These are phyloP conservation scores for Tubosaeta brunneosetosa DNA, from an alignment of 768 basidiomycete species.

Conservation along the genomic window DNA sequence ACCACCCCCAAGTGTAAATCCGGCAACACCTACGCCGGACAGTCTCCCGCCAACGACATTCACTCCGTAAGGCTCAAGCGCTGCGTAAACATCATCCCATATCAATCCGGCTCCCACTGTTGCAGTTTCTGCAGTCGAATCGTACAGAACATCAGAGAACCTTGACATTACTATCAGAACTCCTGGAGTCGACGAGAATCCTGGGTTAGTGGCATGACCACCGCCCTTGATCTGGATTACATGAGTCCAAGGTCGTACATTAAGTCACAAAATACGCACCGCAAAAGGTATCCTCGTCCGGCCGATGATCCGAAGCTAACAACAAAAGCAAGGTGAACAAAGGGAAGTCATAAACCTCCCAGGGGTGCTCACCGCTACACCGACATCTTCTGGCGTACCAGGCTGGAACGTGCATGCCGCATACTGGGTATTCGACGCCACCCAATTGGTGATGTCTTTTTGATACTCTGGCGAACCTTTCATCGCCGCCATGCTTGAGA, in stretches of 20 bases:
- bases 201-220: too few species aligned
- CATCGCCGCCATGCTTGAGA: background rate
- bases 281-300: too few species aligned
- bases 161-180: too few species aligned
- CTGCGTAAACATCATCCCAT: too few species aligned
- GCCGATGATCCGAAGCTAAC: constrained; percentile 31
- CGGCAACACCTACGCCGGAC: constrained; percentile 33
- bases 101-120: constrained; percentile 34
- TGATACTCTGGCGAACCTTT: constrained; percentile 28
- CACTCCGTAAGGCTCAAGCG: constrained; percentile 40
- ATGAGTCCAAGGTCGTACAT: background rate
- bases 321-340: too few species aligned
- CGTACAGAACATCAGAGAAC: constrained; percentile 42
- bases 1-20: constrained; percentile 50
- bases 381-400: constrained; percentile 46
- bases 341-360: too few species aligned
- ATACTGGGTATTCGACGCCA: constrained; percentile 39
- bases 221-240: constrained; percentile 50
- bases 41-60: constrained; percentile 53
- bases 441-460: constrained; percentile 47
- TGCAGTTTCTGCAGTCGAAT: constrained; percentile 35
- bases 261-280: background rate
- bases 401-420: constrained; percentile 56
- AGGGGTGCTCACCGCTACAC: constrained; percentile 41
- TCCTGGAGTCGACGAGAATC: too few species aligned